phyloP scores from a whole-genome alignment of 768 basidiomycete species.

The Chalciporus sphaerocephalus region DNA sequence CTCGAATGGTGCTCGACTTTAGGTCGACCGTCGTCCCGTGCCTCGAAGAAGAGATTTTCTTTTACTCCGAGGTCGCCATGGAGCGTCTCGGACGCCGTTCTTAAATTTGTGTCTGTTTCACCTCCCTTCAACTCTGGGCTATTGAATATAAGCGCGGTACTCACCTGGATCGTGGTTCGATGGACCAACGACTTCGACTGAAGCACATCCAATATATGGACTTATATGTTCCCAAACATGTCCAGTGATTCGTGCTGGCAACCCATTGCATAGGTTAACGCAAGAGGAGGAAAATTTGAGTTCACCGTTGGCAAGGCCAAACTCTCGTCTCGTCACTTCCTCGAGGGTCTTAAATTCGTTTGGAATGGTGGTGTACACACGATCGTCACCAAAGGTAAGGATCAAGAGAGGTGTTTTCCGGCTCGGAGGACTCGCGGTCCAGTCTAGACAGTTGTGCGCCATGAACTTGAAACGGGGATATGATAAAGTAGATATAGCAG shows the following conservation, averaged over 20 bases:
- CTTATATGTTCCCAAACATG: constrained; percentile 16
- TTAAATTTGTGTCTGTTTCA: not conserved
- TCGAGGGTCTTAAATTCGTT: constrained; percentile 16
- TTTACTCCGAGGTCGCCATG: not conserved
- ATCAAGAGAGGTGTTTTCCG: constrained; percentile 20
- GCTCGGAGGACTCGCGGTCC: constrained; percentile 16
- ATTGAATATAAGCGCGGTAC: not conserved
- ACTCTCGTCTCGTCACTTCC: constrained; percentile 17
- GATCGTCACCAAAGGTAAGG: constrained; percentile 13
- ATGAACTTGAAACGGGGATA: constrained; percentile 2
- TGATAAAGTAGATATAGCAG: not conserved
- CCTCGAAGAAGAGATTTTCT: not conserved
- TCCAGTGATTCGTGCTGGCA: constrained; percentile 22
- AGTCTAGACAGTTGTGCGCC: constrained; percentile 28
- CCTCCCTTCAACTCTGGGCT: not conserved
- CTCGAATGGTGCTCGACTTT: not conserved
- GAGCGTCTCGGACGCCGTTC: not conserved
- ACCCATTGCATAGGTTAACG: constrained; percentile 16
- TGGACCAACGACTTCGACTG: constrained; percentile 5
- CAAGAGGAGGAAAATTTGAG: constrained; percentile 18
- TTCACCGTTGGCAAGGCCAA: constrained; percentile 16
- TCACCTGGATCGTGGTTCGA: not conserved
- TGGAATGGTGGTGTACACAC: constrained; percentile 19
- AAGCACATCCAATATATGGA: constrained; percentile 23
- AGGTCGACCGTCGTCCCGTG: not conserved